Percentiles rank a stretch among this genome's conserved stretches.
These are phyloP conservation scores for Sistotremastrum suecicum DNA, from an alignment of 768 basidiomycete genomes.

Conservation along the genomic window DNA sequence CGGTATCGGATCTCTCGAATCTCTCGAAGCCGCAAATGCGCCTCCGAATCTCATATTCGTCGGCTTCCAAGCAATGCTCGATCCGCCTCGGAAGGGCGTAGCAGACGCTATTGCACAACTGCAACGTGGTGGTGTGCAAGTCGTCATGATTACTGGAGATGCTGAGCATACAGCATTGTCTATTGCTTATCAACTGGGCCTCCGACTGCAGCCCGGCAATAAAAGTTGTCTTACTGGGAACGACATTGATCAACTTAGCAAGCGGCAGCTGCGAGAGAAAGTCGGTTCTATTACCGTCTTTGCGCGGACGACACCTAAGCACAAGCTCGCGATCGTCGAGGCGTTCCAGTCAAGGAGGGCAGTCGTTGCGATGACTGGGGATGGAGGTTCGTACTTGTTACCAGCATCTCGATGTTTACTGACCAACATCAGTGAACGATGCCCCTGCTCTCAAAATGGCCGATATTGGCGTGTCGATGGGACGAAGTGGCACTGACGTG, in stretches of 20 bases:
- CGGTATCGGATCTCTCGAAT: conserved; percentile 50
- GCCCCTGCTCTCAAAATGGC: conserved; percentile 96
- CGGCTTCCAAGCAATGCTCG: conserved; percentile 91
- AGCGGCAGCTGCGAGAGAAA: conserved; percentile 66
- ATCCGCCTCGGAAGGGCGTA: conserved; percentile 91
- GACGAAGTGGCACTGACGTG: conserved; percentile 95
- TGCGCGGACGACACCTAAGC: conserved; percentile 89
- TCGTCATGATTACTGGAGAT: conserved; percentile 99
- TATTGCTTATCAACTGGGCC: conserved; percentile 75
- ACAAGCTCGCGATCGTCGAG: conserved; percentile 95
- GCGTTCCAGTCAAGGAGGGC: conserved; percentile 83
- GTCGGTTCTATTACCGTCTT: conserved; percentile 80
- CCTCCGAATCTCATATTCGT: conserved; percentile 60
- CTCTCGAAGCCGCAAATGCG: conserved; percentile 21
- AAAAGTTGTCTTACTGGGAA: conserved; percentile 54
- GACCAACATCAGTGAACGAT: conserved; percentile 59
- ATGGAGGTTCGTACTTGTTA: conserved; percentile 51
- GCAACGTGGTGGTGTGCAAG: conserved; percentile 77
- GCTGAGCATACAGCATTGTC: conserved; percentile 82
- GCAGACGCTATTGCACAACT: conserved; percentile 73
- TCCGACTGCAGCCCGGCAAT: conserved; percentile 40
- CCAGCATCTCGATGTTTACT: background rate
- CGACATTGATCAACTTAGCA: conserved; percentile 74
- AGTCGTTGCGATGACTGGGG: conserved; percentile 95
- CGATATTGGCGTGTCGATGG: conserved; percentile 96